Evolutionary conservation across 208 protist genomes (phyloP).

Genomic region (Wallacemonas sp.): DNA sequence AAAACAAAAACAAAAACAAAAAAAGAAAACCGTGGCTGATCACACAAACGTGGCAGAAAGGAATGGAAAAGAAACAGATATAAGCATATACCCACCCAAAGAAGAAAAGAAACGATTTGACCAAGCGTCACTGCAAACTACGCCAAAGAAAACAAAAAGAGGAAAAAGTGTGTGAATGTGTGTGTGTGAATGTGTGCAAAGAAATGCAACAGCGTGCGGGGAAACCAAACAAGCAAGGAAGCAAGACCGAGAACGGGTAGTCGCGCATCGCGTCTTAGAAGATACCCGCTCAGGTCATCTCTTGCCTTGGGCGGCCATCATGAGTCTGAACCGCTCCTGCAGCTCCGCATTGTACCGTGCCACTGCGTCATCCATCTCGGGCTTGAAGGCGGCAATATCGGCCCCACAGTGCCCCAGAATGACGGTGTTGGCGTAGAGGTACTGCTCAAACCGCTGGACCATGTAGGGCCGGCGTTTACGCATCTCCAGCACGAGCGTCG

Average conservation of each 20-base stretch:
- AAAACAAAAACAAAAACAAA: no score
- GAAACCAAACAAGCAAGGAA: no score
- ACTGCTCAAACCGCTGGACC: conserved; percentile 88
- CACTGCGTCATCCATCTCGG: conserved; percentile 11
- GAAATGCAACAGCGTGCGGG: no score
- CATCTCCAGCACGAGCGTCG: conserved; percentile 53
- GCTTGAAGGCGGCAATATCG: conserved; percentile 1
- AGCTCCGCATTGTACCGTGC: conserved; percentile 29
- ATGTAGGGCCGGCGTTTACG: conserved; percentile 63
- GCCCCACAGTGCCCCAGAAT: conserved; percentile 35
- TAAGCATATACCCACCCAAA: neutral
- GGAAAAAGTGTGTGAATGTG: neutral
- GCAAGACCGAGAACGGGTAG: no score
- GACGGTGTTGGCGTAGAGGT: conserved; percentile 80
- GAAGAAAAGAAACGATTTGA: no score
- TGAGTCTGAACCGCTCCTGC: conserved; percentile 11
- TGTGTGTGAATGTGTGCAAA: no score
- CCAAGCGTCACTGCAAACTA: no score
- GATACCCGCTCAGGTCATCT: no score
- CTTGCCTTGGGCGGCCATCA: conserved; percentile 29
- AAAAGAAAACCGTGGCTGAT: no score
- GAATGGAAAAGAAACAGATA: no score
- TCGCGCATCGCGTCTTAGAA: conserved; percentile 12
- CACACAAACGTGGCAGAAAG: no score
- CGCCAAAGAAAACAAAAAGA: no score